Conservation (phyloP, 1,284 basidiomycete species). For the Moesziomyces sp. region DNA sequence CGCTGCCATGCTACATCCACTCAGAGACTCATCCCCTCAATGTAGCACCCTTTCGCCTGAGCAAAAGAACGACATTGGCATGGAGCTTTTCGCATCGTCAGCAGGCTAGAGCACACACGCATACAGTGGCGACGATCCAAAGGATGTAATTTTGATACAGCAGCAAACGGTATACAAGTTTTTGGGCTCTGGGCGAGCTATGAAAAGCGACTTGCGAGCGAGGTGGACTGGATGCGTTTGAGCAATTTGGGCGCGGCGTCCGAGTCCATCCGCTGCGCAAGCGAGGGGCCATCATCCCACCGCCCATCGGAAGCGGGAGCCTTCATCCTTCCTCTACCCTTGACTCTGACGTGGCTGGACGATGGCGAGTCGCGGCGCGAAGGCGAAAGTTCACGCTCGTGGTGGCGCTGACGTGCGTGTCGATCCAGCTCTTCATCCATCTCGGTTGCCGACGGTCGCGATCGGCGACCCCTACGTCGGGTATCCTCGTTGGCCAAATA, state of each 20-base stretch:
- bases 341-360: slow-evolving; percentile 25
- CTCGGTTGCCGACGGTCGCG: slow-evolving; percentile 17
- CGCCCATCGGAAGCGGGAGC: slow-evolving; percentile 34
- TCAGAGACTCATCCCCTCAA: too few relatives aligned
- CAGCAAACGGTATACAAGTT: too few relatives aligned
- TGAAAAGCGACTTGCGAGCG: slow-evolving; percentile 33
- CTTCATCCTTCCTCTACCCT: slow-evolving; percentile 46
- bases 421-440: slow-evolving; percentile 47
- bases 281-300: slow-evolving; percentile 3
- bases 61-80: too few relatives aligned
- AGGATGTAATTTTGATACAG: too few relatives aligned
- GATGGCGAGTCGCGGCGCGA: slow-evolving; percentile 2
- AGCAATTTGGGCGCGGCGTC: not conserved
- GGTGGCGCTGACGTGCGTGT: slow-evolving; percentile 8
- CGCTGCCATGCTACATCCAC: too few relatives aligned
- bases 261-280: not conserved
- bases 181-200: not conserved
- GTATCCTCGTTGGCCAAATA: slow-evolving; percentile 8
- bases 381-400: slow-evolving; percentile 46
- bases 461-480: slow-evolving; percentile 1
- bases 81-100: too few relatives aligned
- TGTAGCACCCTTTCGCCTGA: too few relatives aligned
- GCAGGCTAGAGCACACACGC: too few relatives aligned
- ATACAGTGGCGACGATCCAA: too few relatives aligned
- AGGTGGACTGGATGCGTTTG: slow-evolving; percentile 7